phyloP scores from a whole-genome alignment of 2,329 filamentous ascomycete genomes.

The Monosporascus sp. region DNA sequence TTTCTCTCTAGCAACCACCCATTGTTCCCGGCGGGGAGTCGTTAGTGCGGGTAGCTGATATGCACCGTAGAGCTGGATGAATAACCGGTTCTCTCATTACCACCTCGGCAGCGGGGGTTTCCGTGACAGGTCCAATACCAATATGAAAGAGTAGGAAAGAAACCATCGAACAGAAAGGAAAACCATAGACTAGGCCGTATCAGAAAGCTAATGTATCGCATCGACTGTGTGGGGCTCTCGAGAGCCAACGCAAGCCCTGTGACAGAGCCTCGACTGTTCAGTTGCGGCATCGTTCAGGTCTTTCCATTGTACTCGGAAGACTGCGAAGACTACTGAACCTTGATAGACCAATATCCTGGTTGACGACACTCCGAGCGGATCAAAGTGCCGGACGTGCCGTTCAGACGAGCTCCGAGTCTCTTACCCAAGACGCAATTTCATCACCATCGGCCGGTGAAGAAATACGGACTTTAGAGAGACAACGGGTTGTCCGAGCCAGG shows the following conservation, averaged over 20 bases:
- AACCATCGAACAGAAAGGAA: slow-evolving; percentile 23
- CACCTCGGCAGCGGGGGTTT: slow-evolving; percentile 33
- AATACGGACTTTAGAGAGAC: slow-evolving; percentile 14
- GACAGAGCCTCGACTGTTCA: not conserved
- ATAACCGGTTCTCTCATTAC: slow-evolving; percentile 25
- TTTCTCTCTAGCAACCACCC: not conserved
- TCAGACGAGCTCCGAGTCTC: slow-evolving; percentile 24
- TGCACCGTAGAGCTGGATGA: not conserved
- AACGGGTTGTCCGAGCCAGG: slow-evolving; percentile 29
- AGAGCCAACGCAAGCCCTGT: not conserved
- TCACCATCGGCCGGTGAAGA: slow-evolving; percentile 10
- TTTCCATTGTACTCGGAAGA: not conserved
- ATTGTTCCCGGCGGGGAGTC: not conserved
- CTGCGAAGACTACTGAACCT: slow-evolving; percentile 1
- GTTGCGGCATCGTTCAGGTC: not conserved
- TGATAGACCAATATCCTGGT: slow-evolving; percentile 16
- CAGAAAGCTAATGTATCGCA: slow-evolving; percentile 23
- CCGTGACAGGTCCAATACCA: slow-evolving; percentile 27
- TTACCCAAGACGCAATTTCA: slow-evolving; percentile 10
- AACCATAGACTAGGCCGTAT: slow-evolving; percentile 21
- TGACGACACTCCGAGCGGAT: slow-evolving; percentile 23
- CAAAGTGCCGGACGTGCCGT: slow-evolving; percentile 36
- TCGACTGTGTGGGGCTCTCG: slow-evolving; percentile 20
- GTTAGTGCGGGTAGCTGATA: not conserved
- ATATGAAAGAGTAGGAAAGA: slow-evolving; percentile 24